A percentile compares a stretch with the other conserved stretches of the same genome.
These are phyloP conservation scores for Malbranchea zuffiana DNA, from an alignment of 2,329 filamentous ascomycete species.

Conservation along the genomic window DNA sequence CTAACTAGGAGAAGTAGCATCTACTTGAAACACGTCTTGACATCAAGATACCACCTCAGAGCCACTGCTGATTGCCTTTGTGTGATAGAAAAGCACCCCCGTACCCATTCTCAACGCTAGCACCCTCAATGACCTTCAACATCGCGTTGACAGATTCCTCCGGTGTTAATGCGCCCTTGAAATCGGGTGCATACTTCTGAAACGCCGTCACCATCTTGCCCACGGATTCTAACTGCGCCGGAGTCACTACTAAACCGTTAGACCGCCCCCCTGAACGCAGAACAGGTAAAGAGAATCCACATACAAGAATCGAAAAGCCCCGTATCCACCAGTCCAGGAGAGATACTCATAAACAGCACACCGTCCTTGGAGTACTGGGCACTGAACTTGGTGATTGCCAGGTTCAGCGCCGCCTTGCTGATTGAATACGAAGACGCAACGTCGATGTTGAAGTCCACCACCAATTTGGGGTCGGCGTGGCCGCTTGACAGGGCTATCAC, in stretches of 20 bases:
- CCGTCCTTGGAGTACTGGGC: conserved; percentile 41
- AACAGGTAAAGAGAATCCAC: conserved; percentile 8
- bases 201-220: conserved; percentile 23
- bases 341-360: conserved; percentile 43
- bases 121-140: conserved; percentile 24
- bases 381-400: conserved; percentile 44
- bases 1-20: too few relatives aligned
- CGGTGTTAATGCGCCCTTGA: conserved; percentile 27
- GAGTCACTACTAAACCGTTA: conserved; percentile 11
- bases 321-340: conserved; percentile 42
- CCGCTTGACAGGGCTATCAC: conserved; percentile 43
- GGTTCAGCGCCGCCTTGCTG: conserved; percentile 45
- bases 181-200: conserved; percentile 31
- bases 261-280: background rate
- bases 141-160: conserved; percentile 29
- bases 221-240: conserved; percentile 20
- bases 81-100: conserved; percentile 47
- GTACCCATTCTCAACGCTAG: conserved; percentile 37
- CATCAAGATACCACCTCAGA: too few relatives aligned
- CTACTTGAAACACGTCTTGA: too few relatives aligned
- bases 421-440: conserved; percentile 35
- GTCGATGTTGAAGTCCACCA: conserved; percentile 28
- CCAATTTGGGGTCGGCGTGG: conserved; percentile 38
- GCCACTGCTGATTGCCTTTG: conserved; percentile 43
- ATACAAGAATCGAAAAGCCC: conserved; percentile 23